Percentiles rank a stretch among this genome's conserved stretches.
Evolutionary conservation across 2,329 filamentous ascomycete genomes (phyloP).

Genomic region (Pseudogymnoascus sp.): DNA sequence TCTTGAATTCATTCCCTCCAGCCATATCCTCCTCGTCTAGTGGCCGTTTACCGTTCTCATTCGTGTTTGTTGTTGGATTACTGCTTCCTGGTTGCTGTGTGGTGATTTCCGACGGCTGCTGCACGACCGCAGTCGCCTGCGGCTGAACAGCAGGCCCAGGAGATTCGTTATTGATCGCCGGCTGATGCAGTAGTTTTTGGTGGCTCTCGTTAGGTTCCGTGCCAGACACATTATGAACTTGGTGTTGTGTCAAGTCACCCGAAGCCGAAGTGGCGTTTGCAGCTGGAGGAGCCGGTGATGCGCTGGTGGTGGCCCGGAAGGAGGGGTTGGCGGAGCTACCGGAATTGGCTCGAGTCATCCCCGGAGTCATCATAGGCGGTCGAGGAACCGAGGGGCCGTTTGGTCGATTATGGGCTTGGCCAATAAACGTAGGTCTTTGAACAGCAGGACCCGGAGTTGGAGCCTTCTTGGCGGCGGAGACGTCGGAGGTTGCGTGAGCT

Average conservation of each 20-base stretch:
- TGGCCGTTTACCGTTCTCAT: constrained; percentile 17
- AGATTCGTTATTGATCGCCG: not conserved
- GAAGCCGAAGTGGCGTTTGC: constrained; percentile 10
- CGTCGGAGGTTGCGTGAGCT: constrained; percentile 14
- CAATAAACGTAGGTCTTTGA: constrained; percentile 24
- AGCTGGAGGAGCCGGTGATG: constrained; percentile 20
- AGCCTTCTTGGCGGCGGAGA: constrained; percentile 10
- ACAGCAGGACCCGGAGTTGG: constrained; percentile 18
- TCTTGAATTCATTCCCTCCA: constrained; percentile 15
- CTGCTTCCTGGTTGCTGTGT: not conserved
- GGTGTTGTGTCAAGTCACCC: not conserved
- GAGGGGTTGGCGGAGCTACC: constrained; percentile 17
- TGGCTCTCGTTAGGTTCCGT: not conserved
- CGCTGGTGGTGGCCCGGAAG: constrained; percentile 11
- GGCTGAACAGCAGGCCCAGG: not conserved
- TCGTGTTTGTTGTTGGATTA: constrained; percentile 11
- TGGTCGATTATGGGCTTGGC: constrained; percentile 19
- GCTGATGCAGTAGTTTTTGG: not conserved
- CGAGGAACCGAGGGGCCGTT: constrained; percentile 21
- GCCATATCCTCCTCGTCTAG: constrained; percentile 19
- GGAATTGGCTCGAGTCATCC: constrained; percentile 21
- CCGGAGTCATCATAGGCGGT: constrained; percentile 25
- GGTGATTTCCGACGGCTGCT: not conserved
- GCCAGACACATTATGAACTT: not conserved
- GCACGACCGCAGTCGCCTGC: not conserved